Evolutionary conservation across 495 filamentous ascomycete species (phyloP), one percentile per base, ranked within the genome.

Genomic region (Podospora sp.): DNA sequence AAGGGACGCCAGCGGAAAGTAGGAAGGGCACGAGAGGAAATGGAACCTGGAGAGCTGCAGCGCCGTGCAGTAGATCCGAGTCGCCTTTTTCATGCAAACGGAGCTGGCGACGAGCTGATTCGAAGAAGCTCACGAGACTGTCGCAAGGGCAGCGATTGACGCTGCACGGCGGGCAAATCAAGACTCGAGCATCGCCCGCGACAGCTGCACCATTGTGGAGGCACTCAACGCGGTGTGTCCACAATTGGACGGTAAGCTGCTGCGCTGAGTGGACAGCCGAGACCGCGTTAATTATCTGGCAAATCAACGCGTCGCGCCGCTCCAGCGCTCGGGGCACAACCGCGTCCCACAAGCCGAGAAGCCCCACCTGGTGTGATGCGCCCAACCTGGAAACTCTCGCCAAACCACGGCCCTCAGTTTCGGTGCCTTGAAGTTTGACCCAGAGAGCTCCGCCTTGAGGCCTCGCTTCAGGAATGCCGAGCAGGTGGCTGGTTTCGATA

Each of bases 231-330:
- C 51, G 60, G 66, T 63, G 60, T 64, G 66, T 25, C 49, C 63
- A 57, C 52, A 55, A 60, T 27, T 61, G 60, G 40, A 18, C 21
- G 24, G 6, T 25, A n/a, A 27, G 11, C 21, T 16, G 1, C 11
- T 29, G 25, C 33, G 22, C 49, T 65, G 55, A 68, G 53, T 65
- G 67, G 67, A 14, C 49, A 36, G 67, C 40, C 27, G 26, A 35
- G 25, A 18, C 12, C 14, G 18, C 9, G 55, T 40, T 49, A 63
- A 58, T 25, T 56, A 40, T 21, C 67, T 58, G 57, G 49, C 67
- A 27, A 69, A 69, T 69, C 49, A 65, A 64, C 67, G 63, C 67
- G 67, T 69, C 63, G 62, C 62, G 50, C 56, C 50, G n/a, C 55
- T n/a, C 57, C 33, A n/a, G 57, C 27, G 65, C 14, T 22, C 46